Evolutionary conservation across 2,329 filamentous ascomycete species (phyloP).

Genomic region (Falciphora oryzae): DNA sequence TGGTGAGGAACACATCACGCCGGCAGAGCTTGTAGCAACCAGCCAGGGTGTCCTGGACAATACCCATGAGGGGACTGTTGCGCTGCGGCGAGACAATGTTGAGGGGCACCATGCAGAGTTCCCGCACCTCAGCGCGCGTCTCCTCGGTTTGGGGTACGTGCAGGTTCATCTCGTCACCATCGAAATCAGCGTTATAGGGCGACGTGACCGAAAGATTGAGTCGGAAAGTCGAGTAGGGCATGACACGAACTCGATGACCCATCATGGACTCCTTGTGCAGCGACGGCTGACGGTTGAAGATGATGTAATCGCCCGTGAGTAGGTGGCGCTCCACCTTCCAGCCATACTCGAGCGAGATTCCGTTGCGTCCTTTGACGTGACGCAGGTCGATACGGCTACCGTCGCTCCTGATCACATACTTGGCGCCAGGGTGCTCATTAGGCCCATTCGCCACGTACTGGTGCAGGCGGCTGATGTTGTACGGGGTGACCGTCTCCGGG

Average conservation of each 20-base stretch:
- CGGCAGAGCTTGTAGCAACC: conserved; percentile 96
- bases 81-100: conserved; percentile 98
- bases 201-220: conserved; percentile 96
- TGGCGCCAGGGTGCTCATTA: conserved; percentile 90
- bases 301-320: conserved; percentile 92
- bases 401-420: conserved; percentile 91
- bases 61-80: conserved; percentile 98
- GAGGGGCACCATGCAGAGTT: conserved; percentile 94
- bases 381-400: conserved; percentile 92
- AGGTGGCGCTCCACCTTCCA: conserved; percentile 99
- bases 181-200: conserved; percentile 99
- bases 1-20: conserved; percentile 83
- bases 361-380: conserved; percentile 81
- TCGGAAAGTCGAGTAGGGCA: conserved; percentile 98
- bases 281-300: conserved; percentile 99
- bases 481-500: conserved; percentile 93
- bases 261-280: conserved; percentile 99
- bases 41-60: conserved; percentile 94
- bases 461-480: conserved; percentile 93
- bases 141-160: conserved; percentile 98
- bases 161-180: conserved; percentile 99
- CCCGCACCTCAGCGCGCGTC: conserved; percentile 86
- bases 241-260: conserved; percentile 94
- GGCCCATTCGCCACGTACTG: conserved; percentile 88
- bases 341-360: conserved; percentile 85